These are phyloP conservation scores for Leishmania major DNA, from an alignment of 208 protist species.

Conservation along the genomic window DNA sequence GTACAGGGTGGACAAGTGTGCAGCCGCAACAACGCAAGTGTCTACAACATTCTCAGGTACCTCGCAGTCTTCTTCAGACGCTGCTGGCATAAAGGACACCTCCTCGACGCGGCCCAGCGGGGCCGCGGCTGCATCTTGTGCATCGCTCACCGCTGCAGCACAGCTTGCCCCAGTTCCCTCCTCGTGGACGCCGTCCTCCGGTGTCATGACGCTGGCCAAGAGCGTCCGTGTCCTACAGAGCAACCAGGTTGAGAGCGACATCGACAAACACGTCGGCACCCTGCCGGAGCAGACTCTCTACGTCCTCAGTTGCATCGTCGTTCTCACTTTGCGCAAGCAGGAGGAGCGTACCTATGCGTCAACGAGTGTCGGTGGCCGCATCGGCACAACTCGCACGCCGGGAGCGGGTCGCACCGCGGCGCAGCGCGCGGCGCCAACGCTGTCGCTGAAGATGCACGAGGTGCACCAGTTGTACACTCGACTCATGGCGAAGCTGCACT, in stretches of 20 bases:
- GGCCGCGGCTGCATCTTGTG: not conserved
- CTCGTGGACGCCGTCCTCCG: constrained; percentile 9
- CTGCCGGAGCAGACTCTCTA: constrained; percentile 80
- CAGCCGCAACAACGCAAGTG: not conserved
- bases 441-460: constrained; percentile 54
- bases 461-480: constrained; percentile 70
- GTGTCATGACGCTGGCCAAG: constrained; percentile 50
- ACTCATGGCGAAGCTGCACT: constrained; percentile 68
- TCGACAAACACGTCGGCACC: constrained; percentile 55
- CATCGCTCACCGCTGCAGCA: not conserved
- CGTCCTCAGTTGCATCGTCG: constrained; percentile 78
- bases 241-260: constrained; percentile 50
- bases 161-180: not conserved
- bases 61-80: not conserved
- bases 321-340: constrained; percentile 54
- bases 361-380: constrained; percentile 28
- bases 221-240: constrained; percentile 47
- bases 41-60: not conserved
- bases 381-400: constrained; percentile 19
- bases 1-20: constrained; percentile 2
- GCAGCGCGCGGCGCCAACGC: constrained; percentile 11
- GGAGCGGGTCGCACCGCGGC: constrained; percentile 13
- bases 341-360: constrained; percentile 38
- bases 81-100: not conserved
- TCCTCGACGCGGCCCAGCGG: constrained; percentile 26